phyloP scores from a whole-genome alignment of 352 stramenopile genomes.

The Globisporangium mamillatum region DNA sequence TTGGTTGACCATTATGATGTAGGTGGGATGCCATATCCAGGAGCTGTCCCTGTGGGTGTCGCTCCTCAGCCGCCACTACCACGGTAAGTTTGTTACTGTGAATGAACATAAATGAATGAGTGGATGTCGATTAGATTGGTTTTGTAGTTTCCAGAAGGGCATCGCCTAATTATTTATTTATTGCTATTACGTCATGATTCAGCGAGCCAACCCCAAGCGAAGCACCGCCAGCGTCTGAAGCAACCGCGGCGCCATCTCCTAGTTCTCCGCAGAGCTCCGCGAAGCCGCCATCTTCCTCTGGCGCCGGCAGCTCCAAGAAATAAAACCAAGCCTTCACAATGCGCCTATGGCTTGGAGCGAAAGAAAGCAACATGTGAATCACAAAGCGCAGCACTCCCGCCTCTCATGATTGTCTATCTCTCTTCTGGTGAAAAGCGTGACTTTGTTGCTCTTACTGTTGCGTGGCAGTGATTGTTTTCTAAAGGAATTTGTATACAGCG shows the following conservation, averaged over 20 bases:
- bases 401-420: background rate
- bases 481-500: background rate
- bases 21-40: conserved; percentile 34
- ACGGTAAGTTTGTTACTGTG: conserved; percentile 20
- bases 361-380: background rate
- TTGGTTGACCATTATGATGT: background rate
- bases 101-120: no score
- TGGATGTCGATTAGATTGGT: background rate
- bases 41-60: conserved; percentile 17
- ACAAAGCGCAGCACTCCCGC: background rate
- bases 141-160: background rate
- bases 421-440: background rate
- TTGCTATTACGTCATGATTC: no score
- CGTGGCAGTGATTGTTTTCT: background rate
- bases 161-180: background rate
- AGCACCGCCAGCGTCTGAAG: background rate
- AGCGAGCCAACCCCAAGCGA: conserved; percentile 18
- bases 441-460: background rate
- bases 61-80: conserved; percentile 46
- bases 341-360: background rate
- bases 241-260: background rate
- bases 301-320: conserved; percentile 1
- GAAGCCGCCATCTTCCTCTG: background rate
- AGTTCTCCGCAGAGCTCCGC: conserved; percentile 9
- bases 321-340: background rate